Evolutionary conservation across 306 rosid species (phyloP).

Genomic region (Calophaca sinica): DNA sequence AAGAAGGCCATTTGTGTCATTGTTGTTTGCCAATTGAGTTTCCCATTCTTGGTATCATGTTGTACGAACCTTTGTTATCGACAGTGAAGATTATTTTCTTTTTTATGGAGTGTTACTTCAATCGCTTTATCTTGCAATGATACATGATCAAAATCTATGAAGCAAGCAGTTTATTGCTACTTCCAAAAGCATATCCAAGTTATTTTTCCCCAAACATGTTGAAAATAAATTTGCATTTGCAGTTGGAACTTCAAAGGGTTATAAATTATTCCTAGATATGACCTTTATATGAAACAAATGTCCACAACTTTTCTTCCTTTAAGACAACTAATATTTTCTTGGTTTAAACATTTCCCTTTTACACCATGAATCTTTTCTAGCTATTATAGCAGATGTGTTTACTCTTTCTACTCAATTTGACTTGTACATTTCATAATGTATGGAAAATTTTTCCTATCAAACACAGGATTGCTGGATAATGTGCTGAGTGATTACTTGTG

Average conservation of each 20-base stretch:
- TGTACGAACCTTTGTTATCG: background rate
- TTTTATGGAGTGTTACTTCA: constrained; percentile 10
- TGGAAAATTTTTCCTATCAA: constrained; percentile 23
- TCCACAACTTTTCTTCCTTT: background rate
- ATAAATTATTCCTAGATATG: too few species aligned
- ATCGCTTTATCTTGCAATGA: background rate
- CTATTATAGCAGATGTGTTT: background rate
- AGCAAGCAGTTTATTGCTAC: background rate
- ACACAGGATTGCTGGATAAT: constrained; percentile 85
- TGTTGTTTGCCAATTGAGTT: background rate
- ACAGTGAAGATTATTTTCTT: background rate
- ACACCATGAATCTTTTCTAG: constrained; percentile 2
- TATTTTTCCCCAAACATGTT: too few species aligned
- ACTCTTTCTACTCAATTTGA: background rate
- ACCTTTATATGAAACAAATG: too few species aligned
- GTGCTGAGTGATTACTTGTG: constrained; percentile 94
- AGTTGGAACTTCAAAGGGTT: too few species aligned
- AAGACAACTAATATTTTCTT: background rate
- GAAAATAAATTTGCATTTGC: too few species aligned
- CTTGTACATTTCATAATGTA: constrained; percentile 36
- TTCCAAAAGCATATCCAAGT: background rate
- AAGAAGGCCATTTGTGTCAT: constrained; percentile 1
- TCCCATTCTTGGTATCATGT: background rate
- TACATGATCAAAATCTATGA: background rate
- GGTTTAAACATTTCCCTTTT: background rate